phyloP scores from a whole-genome alignment of 306 rosid species.

The Senna siamea region DNA sequence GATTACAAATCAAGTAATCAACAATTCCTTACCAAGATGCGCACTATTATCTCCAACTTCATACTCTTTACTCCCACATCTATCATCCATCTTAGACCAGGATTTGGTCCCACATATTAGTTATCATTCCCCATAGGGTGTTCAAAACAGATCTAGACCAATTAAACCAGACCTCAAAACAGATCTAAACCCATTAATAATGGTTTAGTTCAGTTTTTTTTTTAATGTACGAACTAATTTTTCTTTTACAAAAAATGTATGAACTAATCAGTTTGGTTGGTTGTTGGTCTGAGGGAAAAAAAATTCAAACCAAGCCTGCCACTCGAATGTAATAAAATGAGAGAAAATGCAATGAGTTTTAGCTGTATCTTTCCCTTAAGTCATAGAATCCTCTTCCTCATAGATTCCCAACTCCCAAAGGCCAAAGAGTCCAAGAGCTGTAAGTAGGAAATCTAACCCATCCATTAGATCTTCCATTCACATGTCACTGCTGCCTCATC shows the following conservation, averaged over 20 bases:
- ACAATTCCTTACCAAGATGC: not conserved
- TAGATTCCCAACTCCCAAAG: not conserved
- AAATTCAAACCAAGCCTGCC: not conserved
- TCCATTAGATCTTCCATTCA: not conserved
- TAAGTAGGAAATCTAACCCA: no score
- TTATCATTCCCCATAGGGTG: not conserved
- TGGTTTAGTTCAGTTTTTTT: not conserved
- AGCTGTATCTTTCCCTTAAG: not conserved
- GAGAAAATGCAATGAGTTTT: not conserved
- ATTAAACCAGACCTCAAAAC: not conserved
- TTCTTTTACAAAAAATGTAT: no score
- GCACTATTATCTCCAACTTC: not conserved
- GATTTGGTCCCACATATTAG: not conserved
- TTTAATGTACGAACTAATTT: not conserved
- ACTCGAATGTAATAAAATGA: not conserved
- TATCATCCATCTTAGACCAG: not conserved
- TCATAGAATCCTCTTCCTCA: not conserved
- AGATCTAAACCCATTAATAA: not conserved
- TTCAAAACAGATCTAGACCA: not conserved
- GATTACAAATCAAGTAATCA: not conserved
- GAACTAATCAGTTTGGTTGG: not conserved
- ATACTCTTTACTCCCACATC: not conserved
- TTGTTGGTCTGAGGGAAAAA: not conserved
- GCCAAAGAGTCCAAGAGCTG: not conserved
- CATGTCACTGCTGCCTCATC: constrained; percentile 5